A percentile compares a stretch with the other conserved stretches of the same genome.
These are phyloP conservation scores for Coemansia sp. DNA, from an alignment of 192 early-diverging fungal species.

Conservation along the genomic window DNA sequence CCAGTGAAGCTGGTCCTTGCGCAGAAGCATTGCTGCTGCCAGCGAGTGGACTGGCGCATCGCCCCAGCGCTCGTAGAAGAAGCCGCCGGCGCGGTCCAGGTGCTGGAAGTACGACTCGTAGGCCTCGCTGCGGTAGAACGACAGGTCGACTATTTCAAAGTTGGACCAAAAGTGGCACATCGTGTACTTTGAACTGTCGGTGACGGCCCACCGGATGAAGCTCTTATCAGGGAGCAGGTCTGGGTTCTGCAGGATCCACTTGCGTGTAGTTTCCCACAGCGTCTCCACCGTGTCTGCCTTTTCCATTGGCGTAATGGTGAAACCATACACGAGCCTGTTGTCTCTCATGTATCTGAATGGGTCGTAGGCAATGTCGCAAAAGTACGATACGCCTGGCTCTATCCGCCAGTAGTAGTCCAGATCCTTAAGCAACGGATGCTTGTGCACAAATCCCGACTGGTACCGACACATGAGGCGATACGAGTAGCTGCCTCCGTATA, in stretches of 20 bases:
- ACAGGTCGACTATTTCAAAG: slow-evolving; percentile 42
- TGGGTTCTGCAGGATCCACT: slow-evolving; percentile 58
- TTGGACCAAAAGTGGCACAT: slow-evolving; percentile 57
- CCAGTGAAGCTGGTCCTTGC: slow-evolving; percentile 68
- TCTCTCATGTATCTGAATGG: slow-evolving; percentile 61
- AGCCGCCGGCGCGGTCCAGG: slow-evolving; percentile 75
- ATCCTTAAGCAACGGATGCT: slow-evolving; percentile 57
- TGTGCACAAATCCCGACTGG: slow-evolving; percentile 55
- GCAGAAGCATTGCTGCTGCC: slow-evolving; percentile 60
- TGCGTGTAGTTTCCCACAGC: slow-evolving; percentile 50
- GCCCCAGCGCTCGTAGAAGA: slow-evolving; percentile 69
- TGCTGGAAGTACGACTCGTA: slow-evolving; percentile 70
- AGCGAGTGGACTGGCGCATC: slow-evolving; percentile 71
- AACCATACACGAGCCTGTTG: slow-evolving; percentile 55
- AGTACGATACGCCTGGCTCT: slow-evolving; percentile 57
- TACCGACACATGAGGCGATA: slow-evolving; percentile 58
- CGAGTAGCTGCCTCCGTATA: slow-evolving; percentile 67
- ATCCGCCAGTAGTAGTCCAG: slow-evolving; percentile 64
- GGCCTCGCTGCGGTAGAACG: slow-evolving; percentile 65
- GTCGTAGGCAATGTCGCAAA: slow-evolving; percentile 57
- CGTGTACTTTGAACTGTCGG: slow-evolving; percentile 53
- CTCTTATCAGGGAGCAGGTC: slow-evolving; percentile 57
- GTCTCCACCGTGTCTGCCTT: slow-evolving; percentile 55
- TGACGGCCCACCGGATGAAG: slow-evolving; percentile 54
- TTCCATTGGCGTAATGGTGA: slow-evolving; percentile 57